A percentile compares a stretch with the other conserved stretches of the same genome.
phyloP scores from a whole-genome alignment of 2,329 filamentous ascomycete genomes.

The Aspergillus sclerotialis region DNA sequence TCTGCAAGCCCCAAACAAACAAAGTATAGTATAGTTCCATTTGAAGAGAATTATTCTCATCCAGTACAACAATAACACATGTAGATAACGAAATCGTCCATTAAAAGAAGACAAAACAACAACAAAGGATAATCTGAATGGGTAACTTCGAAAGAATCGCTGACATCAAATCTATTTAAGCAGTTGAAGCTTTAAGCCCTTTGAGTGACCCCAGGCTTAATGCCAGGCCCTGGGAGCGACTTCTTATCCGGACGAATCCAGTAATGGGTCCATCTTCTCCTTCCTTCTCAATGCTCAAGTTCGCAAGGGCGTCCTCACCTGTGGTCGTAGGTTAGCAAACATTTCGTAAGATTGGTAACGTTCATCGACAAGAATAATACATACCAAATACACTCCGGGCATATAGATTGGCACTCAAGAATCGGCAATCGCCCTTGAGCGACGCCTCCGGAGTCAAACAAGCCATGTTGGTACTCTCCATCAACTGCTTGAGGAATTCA shows the following conservation, averaged over 20 bases:
- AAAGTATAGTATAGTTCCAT: conserved; percentile 7
- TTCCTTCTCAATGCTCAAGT: conserved; percentile 96
- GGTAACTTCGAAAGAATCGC: conserved; percentile 23
- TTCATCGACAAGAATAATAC: conserved; percentile 27
- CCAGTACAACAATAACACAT: conserved; percentile 19
- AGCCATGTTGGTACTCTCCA: conserved; percentile 98
- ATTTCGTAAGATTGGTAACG: neutral
- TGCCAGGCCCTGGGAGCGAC: conserved; percentile 89
- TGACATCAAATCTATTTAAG: conserved; percentile 27
- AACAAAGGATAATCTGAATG: conserved; percentile 20
- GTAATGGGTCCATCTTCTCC: conserved; percentile 92
- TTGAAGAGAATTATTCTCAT: conserved; percentile 16
- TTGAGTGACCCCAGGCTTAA: conserved; percentile 91
- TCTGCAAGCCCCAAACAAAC: conserved; percentile 1
- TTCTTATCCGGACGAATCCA: conserved; percentile 95
- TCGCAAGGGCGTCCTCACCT: conserved; percentile 98
- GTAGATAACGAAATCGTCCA: conserved; percentile 24
- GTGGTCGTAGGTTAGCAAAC: conserved; percentile 19
- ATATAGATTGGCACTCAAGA: conserved; percentile 94
- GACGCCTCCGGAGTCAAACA: conserved; percentile 95
- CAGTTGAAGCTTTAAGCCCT: conserved; percentile 68
- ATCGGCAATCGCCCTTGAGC: conserved; percentile 94
- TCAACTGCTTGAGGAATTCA: conserved; percentile 87
- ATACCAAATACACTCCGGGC: conserved; percentile 96
- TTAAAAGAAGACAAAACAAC: conserved; percentile 15